Base-by-base conservation (phyloP, 768 basidiomycete genomes). In the Lactarius quietus region DNA sequence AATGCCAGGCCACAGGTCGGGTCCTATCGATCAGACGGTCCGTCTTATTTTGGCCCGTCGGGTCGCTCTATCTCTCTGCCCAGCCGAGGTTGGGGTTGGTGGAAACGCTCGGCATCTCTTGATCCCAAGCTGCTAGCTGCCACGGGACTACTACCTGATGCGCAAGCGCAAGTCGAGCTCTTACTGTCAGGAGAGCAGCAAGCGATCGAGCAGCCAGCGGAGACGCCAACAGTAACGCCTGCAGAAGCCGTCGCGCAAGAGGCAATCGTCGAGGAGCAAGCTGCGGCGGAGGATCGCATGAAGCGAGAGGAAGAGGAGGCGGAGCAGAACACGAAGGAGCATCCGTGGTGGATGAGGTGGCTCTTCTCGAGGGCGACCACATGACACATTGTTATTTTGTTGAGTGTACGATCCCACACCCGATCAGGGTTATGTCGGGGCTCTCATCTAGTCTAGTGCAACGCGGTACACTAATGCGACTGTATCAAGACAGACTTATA, bases 181-280 rank as follows among this genome's bases (percentile, higher is more conserved):
- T 20, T 57, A 35, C 18, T 59, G 17, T 59, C 63, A 29, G 48
- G 26, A 17, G n/a, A 53, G 36, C 53, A 20, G 6, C 39, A n/a
- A 35, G 12, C 20, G 38, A 41, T n/a, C 4, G 36, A 31, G 28
- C 48, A 53, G 8, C 4, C 10, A 1, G 7, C 35, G 10, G 66
- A 63, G 28, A 43, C 58, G 12, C 38, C 45, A 2, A 20, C 57
- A 1, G 43, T 67, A 9, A 35, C 86, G 18, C 78, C 85, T 5
- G 82, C 82, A 10, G 81, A 86, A 65, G 89, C 88, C 12, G 86
- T 90, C 48, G 78, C 83, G 58, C 81, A 83, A 54, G 89, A 91
- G 69, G 84, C 88, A 48, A 78, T 89, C 45, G 87, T 84, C 43
- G 89, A 92, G 73, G 89, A 90, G 74, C 79, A 83, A 65, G 77